A percentile compares a stretch with the other conserved stretches of the same genome.
These are phyloP conservation scores for Globisporangium cederbergense DNA, from an alignment of 352 stramenopile species.

Conservation along the genomic window DNA sequence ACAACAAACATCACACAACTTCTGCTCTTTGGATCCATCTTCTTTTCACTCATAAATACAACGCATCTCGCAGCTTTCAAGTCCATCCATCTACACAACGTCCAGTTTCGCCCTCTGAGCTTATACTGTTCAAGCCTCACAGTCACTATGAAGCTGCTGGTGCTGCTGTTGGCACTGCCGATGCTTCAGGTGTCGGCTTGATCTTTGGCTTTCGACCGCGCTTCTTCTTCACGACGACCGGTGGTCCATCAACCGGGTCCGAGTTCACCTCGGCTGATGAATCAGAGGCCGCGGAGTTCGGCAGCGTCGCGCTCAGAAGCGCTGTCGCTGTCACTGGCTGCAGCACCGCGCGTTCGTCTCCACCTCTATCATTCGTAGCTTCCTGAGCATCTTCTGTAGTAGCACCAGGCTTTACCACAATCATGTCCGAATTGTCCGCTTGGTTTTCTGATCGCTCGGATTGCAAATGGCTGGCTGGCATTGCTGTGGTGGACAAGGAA, in stretches of 20 bases:
- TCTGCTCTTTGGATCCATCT: too few relatives aligned
- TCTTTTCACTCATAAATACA: too few relatives aligned
- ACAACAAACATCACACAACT: too few relatives aligned
- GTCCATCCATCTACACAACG: too few relatives aligned
- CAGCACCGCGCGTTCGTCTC: not conserved
- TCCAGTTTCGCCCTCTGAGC: too few relatives aligned
- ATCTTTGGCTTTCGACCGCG: conserved; percentile 9
- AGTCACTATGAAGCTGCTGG: not conserved
- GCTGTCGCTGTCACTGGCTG: too few relatives aligned
- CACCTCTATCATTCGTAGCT: not conserved
- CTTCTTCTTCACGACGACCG: conserved; percentile 4
- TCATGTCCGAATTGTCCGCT: not conserved
- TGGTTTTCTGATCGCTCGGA: not conserved
- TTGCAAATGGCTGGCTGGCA: too few relatives aligned
- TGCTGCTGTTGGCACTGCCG: not conserved
- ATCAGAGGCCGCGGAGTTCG: not conserved
- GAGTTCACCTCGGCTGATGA: not conserved
- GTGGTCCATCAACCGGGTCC: not conserved
- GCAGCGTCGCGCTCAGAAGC: not conserved
- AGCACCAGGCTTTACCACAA: not conserved
- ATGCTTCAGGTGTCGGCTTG: not conserved
- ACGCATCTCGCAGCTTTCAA: too few relatives aligned
- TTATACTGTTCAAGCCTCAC: too few relatives aligned
- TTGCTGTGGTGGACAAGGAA: not conserved
- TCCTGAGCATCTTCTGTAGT: not conserved